Conservation (phyloP, 441 rosid genomes). For the Gossypium schwendimanii region DNA sequence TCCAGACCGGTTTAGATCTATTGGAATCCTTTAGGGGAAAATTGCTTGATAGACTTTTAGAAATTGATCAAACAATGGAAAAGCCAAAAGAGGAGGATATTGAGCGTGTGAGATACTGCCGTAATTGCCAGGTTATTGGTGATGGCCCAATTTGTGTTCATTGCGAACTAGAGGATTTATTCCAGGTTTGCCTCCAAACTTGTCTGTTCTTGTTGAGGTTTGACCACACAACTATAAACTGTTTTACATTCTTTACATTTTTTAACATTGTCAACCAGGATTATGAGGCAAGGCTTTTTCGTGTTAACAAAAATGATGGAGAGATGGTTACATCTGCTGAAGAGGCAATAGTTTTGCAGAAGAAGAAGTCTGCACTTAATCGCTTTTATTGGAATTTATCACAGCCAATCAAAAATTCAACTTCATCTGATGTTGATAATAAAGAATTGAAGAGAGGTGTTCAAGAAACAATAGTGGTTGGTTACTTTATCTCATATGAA, state of each 20-base stretch:
- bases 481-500: conserved; percentile 27
- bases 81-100: conserved; percentile 78
- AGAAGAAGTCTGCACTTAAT: conserved; percentile 74
- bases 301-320: conserved; percentile 63
- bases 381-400: conserved; percentile 75
- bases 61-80: conserved; percentile 77
- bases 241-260: conserved; percentile 9
- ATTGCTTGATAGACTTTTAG: conserved; percentile 55
- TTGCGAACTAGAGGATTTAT: conserved; percentile 77
- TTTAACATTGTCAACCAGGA: conserved; percentile 37
- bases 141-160: conserved; percentile 83
- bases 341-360: conserved; percentile 69
- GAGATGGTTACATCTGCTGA: conserved; percentile 72
- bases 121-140: conserved; percentile 53
- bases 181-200: conserved; percentile 51
- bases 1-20: conserved; percentile 72
- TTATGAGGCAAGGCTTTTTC: conserved; percentile 87
- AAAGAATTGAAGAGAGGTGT: conserved; percentile 57
- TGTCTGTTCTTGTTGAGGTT: conserved; percentile 12
- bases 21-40: conserved; percentile 63
- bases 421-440: conserved; percentile 28
- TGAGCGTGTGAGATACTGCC: conserved; percentile 65
- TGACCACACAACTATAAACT: conserved; percentile 1
- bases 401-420: conserved; percentile 35
- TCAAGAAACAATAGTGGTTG: conserved; percentile 66